phyloP scores from a whole-genome alignment of 805 yeast genomes.

The Starmerella floricola region DNA sequence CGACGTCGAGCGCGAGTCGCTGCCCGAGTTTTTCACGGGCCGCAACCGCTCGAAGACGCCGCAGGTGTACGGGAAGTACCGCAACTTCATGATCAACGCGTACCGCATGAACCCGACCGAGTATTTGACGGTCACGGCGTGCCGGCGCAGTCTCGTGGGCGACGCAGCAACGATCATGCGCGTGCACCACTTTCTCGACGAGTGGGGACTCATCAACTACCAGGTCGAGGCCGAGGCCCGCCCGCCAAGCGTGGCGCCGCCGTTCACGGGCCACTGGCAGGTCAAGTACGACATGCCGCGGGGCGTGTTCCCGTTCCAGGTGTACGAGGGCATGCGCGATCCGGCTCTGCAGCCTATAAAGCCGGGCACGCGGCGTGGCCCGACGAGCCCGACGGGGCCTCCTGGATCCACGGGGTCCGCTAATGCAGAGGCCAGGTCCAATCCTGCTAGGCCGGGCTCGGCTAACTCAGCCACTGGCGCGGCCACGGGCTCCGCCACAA shows the following conservation, averaged over 20 bases:
- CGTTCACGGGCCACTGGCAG: conserved; percentile 63
- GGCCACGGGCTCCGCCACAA: too few relatives aligned
- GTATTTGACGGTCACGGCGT: conserved; percentile 78
- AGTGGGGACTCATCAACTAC: conserved; percentile 89
- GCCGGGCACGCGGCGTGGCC: background rate
- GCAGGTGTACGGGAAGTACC: conserved; percentile 61
- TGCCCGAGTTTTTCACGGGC: conserved; percentile 73
- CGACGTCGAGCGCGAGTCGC: conserved; percentile 64
- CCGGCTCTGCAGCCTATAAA: conserved; percentile 20
- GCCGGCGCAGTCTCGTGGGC: conserved; percentile 79
- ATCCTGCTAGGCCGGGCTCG: too few relatives aligned
- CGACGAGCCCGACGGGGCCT: background rate
- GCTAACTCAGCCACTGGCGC: too few relatives aligned
- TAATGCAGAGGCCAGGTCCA: too few relatives aligned
- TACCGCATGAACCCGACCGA: conserved; percentile 83
- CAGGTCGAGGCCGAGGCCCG: conserved; percentile 73
- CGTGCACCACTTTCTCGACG: conserved; percentile 67
- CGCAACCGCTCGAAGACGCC: conserved; percentile 64
- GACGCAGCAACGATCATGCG: conserved; percentile 84
- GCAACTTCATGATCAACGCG: conserved; percentile 81
- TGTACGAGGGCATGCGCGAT: conserved; percentile 56
- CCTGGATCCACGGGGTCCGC: too few relatives aligned
- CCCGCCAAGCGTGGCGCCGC: conserved; percentile 54
- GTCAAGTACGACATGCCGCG: conserved; percentile 79
- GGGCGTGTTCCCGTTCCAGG: conserved; percentile 83